Evolutionary conservation across 257 asterid species (phyloP), one percentile per base, ranked within the genome.

Genomic region (Nicotiana knightiana): DNA sequence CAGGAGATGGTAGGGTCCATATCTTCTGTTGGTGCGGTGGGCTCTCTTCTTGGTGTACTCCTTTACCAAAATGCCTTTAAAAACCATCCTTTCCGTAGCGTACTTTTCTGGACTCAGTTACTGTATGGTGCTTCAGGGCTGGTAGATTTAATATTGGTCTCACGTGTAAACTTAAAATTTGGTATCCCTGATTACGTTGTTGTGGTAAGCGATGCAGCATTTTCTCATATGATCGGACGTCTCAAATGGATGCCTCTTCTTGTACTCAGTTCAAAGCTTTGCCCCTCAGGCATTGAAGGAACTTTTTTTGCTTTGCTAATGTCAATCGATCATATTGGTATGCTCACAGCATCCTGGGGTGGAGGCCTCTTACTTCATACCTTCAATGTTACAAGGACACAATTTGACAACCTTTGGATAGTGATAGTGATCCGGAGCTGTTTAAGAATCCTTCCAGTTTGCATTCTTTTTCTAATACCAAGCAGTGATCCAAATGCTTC

Each of bases 161-260:
- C 88, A 4, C 91, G 94, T 0, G 90, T 93, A 90, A 93, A 93
- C 77, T 7, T 93, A 61, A 85, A 85, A 15, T 76, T 93, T 4
- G 93, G 97, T 30, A 86, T 93, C 70, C 97, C 96, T 4, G 96
- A 91, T 81, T 87, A 86, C 87, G 73, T 88, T 67, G 92, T 93
- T n/a, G 92, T 92, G 3, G 86, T 93, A 24, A 70, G 88, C 15
- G 96, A 93, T 81, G 96, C 88, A 61, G 89, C 92, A 16, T 86
- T 91, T 3, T 85, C 93, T 0, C 87, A 91, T 21, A 83, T 93
- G 28, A 83, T 91, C 1, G 68, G 88, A 59, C 77, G 89, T 16
- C 89, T 93, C 67, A 65, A 92, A 81, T 90, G 97, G 97, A 93
- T 93, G 92, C 97, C 97, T 0, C 91, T 93, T 88, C 85, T 91